Evolutionary conservation across 441 rosid species (phyloP).

Genomic region (Viola pubescens): DNA sequence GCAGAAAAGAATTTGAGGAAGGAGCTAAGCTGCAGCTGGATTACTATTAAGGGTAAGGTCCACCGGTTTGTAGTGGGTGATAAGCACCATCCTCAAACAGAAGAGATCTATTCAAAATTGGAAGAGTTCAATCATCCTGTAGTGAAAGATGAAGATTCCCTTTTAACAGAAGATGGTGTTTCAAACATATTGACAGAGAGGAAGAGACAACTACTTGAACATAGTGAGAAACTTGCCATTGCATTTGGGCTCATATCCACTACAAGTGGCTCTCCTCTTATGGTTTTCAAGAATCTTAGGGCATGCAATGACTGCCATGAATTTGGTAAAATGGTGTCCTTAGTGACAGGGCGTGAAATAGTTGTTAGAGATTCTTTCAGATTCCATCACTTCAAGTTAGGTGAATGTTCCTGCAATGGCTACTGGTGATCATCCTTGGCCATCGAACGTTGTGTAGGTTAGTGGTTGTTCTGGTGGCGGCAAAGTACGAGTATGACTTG

Average conservation of each 20-base stretch:
- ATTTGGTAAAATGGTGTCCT: constrained; percentile 56
- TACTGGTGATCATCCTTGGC: constrained; percentile 44
- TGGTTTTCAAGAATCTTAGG: constrained; percentile 70
- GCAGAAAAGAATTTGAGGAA: constrained; percentile 49
- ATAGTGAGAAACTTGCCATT: constrained; percentile 69
- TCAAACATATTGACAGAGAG: constrained; percentile 38
- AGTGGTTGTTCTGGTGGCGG: no score
- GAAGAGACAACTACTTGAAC: constrained; percentile 33
- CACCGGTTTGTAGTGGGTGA: constrained; percentile 68
- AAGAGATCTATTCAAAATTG: constrained; percentile 45
- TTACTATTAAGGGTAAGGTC: constrained; percentile 46
- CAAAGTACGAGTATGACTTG: no score
- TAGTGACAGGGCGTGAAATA: constrained; percentile 42
- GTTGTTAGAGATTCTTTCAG: constrained; percentile 68
- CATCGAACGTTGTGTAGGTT: no score
- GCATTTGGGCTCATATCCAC: constrained; percentile 55
- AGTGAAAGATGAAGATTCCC: constrained; percentile 21
- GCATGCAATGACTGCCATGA: constrained; percentile 67
- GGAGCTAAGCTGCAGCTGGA: constrained; percentile 73
- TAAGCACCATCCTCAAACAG: constrained; percentile 45
- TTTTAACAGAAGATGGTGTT: constrained; percentile 31
- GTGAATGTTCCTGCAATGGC: constrained; percentile 61
- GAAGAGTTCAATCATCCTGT: constrained; percentile 37
- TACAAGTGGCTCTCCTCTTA: constrained; percentile 39
- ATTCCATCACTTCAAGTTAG: constrained; percentile 60